Evolutionary conservation across 73 alveolate species (phyloP).

Genomic region (Symbiodinium pilosum): DNA sequence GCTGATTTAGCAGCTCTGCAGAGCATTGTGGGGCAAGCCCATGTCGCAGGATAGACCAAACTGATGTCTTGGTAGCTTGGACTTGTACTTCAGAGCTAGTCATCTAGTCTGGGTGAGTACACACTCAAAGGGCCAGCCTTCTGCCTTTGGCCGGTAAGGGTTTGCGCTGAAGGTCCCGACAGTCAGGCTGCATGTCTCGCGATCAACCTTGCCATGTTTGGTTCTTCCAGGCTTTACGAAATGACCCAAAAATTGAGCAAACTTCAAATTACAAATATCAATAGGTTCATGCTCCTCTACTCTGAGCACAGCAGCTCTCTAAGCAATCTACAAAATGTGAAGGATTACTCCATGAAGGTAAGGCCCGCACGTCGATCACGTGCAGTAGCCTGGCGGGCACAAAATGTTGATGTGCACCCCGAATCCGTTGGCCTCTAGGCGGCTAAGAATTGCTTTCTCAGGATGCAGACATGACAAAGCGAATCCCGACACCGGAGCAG

Average conservation of each 20-base stretch:
- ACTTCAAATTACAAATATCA: neutral
- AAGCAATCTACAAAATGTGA: neutral
- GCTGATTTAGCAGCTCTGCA: neutral
- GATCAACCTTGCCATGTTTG: constrained; percentile 49
- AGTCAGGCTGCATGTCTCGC: constrained; percentile 80
- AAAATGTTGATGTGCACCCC: too few relatives aligned
- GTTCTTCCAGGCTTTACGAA: neutral
- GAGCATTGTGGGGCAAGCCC: too few relatives aligned
- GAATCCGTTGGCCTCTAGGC: too few relatives aligned
- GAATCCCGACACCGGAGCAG: too few relatives aligned
- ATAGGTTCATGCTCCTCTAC: neutral
- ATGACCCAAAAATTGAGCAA: neutral
- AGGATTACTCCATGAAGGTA: neutral
- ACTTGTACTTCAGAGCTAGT: neutral
- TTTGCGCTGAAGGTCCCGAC: constrained; percentile 86
- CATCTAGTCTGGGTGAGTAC: too few relatives aligned
- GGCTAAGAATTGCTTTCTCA: too few relatives aligned
- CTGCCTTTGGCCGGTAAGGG: constrained; percentile 82
- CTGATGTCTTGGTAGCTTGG: too few relatives aligned
- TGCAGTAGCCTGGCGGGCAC: neutral
- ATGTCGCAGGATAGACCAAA: neutral
- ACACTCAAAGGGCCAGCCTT: too few relatives aligned
- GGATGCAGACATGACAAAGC: too few relatives aligned
- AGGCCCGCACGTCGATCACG: neutral
- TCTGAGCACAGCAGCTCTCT: neutral